phyloP scores from a whole-genome alignment of 306 rosid species.

The Albizia julibrissin region DNA sequence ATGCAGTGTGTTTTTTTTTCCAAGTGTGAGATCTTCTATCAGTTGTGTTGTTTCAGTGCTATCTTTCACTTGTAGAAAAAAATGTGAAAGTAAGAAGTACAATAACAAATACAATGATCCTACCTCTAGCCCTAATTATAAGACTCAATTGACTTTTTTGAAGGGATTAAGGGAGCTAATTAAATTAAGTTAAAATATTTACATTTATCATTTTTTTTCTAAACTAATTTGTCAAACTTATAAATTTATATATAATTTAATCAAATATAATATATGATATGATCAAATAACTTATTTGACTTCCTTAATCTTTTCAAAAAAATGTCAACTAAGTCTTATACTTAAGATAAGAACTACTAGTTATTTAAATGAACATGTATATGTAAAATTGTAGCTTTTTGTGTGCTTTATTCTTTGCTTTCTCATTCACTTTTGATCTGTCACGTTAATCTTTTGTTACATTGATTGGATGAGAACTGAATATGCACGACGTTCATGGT shows the following conservation, averaged over 20 bases:
- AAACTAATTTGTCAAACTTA: too few species aligned
- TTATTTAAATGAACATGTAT: background rate
- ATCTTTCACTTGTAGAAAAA: background rate
- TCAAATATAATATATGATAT: too few species aligned
- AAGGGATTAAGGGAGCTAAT: too few species aligned
- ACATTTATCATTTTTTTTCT: too few species aligned
- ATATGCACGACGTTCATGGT: slow-evolving; percentile 38
- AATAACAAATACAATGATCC: background rate
- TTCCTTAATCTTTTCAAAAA: too few species aligned
- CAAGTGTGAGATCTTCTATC: background rate
- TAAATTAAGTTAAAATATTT: too few species aligned
- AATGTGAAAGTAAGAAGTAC: background rate
- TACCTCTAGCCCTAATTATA: too few species aligned
- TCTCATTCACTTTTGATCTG: slow-evolving; percentile 26
- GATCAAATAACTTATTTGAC: too few species aligned
- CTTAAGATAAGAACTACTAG: background rate
- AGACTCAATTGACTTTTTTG: too few species aligned
- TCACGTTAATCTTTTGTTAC: slow-evolving; percentile 27
- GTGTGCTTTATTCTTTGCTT: slow-evolving; percentile 18
- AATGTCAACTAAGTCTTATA: too few species aligned
- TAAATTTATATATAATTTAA: too few species aligned
- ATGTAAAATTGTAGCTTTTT: background rate
- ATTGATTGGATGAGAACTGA: slow-evolving; percentile 58
- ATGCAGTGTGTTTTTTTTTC: background rate
- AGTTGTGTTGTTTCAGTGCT: background rate